Evolutionary conservation across 371 early-diverging fungal genomes (phyloP).

Genomic region (Gilbertella persicaria): DNA sequence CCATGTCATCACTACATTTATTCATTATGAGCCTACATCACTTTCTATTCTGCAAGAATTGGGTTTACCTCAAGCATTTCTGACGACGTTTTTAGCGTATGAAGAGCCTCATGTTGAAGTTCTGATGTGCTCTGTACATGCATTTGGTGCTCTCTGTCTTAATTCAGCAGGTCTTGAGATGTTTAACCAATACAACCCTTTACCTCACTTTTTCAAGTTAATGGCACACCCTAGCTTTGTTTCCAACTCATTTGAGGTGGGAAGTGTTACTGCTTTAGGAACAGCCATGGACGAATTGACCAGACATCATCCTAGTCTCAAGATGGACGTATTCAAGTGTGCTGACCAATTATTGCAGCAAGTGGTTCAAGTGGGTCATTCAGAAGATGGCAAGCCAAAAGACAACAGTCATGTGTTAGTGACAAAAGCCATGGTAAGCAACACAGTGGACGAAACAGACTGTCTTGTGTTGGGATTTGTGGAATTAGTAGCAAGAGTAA

Average conservation of each 20-base stretch:
- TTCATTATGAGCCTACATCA: slow-evolving; percentile 96
- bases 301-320: slow-evolving; percentile 89
- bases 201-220: slow-evolving; percentile 72
- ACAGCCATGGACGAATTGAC: slow-evolving; percentile 91
- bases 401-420: slow-evolving; percentile 41
- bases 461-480: slow-evolving; percentile 26
- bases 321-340: slow-evolving; percentile 65
- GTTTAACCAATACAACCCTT: slow-evolving; percentile 70
- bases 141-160: slow-evolving; percentile 95
- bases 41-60: slow-evolving; percentile 88
- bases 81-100: slow-evolving; percentile 62
- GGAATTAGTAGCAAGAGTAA: slow-evolving; percentile 26
- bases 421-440: slow-evolving; percentile 35
- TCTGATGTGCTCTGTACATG: slow-evolving; percentile 76
- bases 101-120: slow-evolving; percentile 73
- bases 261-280: slow-evolving; percentile 78
- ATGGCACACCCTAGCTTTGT: slow-evolving; percentile 77
- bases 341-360: slow-evolving; percentile 64
- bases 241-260: slow-evolving; percentile 77
- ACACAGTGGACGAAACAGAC: slow-evolving; percentile 24
- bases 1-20: slow-evolving; percentile 91
- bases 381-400: slow-evolving; percentile 37
- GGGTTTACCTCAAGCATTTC: slow-evolving; percentile 80
- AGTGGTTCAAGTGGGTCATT: slow-evolving; percentile 49
- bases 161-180: slow-evolving; percentile 83